These are phyloP conservation scores for Aspergillus sp. DNA, from an alignment of 2,329 filamentous ascomycete genomes.

Conservation along the genomic window DNA sequence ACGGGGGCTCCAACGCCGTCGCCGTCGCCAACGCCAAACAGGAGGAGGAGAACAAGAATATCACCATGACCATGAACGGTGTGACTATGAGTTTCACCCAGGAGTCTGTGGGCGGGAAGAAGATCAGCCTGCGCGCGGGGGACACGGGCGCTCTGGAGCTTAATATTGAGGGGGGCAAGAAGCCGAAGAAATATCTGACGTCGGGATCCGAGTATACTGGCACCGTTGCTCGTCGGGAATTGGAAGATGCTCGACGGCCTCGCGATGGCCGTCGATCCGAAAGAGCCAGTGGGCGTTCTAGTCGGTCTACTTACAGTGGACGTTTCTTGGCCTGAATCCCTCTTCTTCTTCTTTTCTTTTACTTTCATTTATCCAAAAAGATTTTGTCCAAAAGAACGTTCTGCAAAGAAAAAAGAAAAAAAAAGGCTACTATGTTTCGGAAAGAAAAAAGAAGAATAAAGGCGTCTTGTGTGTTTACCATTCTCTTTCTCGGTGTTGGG, in stretches of 20 bases:
- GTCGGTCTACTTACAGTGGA: conserved; percentile 30
- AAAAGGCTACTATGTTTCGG: conserved; percentile 1
- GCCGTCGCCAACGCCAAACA: not conserved
- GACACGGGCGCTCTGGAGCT: conserved; percentile 31
- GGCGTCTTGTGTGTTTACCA: too few species aligned
- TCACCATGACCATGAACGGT: conserved; percentile 34
- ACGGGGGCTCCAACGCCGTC: conserved; percentile 20
- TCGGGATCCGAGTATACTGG: conserved; percentile 28
- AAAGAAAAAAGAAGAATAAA: not conserved
- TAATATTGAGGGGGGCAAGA: conserved; percentile 28
- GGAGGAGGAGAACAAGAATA: conserved; percentile 28
- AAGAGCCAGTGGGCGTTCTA: conserved; percentile 29
- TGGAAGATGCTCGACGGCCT: conserved; percentile 26
- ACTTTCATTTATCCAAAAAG: not conserved
- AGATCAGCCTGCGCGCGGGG: conserved; percentile 32
- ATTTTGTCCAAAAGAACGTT: not conserved
- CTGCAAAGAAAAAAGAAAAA: not conserved
- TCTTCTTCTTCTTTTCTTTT: not conserved
- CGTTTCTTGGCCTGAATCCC: conserved; percentile 3
- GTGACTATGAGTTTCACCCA: conserved; percentile 33
- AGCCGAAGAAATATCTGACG: conserved; percentile 30
- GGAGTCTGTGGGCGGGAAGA: conserved; percentile 29
- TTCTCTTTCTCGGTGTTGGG: too few species aligned
- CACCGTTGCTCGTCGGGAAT: conserved; percentile 21
- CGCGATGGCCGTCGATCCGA: conserved; percentile 31